A percentile compares a stretch with the other conserved stretches of the same genome.
Conservation (phyloP, 164 flowering plant species). For the Vitis amurensis region DNA sequence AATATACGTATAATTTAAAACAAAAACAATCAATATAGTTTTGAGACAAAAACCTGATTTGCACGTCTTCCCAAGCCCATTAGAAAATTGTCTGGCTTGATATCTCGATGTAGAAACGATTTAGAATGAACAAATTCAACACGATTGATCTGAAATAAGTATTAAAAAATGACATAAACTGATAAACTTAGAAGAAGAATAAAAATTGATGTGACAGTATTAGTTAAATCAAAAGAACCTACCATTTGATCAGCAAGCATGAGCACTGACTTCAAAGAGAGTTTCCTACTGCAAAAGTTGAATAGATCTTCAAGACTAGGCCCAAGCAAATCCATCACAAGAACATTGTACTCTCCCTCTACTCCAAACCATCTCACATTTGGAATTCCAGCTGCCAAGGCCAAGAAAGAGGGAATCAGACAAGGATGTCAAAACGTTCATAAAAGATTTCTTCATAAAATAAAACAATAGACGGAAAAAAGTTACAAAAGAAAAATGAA, state of each 20-base stretch:
- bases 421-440: slow-evolving; percentile 1
- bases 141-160: slow-evolving; percentile 63
- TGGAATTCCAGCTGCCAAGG: slow-evolving; percentile 77
- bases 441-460: neutral
- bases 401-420: slow-evolving; percentile 3
- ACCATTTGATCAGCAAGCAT: slow-evolving; percentile 99
- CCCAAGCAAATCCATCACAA: slow-evolving; percentile 92
- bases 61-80: slow-evolving; percentile 93
- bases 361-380: slow-evolving; percentile 94
- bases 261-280: slow-evolving; percentile 82
- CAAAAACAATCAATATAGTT: too few species aligned
- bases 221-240: neutral
- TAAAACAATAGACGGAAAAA: neutral
- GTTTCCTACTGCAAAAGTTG: slow-evolving; percentile 84
- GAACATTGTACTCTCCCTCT: slow-evolving; percentile 89
- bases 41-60: slow-evolving; percentile 55
- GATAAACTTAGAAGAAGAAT: neutral
- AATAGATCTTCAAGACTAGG: slow-evolving; percentile 96
- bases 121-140: slow-evolving; percentile 81
- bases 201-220: neutral
- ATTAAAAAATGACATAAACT: neutral
- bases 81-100: slow-evolving; percentile 91
- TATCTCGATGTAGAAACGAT: slow-evolving; percentile 80
- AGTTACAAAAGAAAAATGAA: neutral
- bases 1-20: neutral